Percentiles rank a stretch among this genome's conserved stretches.
phyloP scores from a whole-genome alignment of 768 basidiomycete genomes.

The Daedaleopsis nitida region DNA sequence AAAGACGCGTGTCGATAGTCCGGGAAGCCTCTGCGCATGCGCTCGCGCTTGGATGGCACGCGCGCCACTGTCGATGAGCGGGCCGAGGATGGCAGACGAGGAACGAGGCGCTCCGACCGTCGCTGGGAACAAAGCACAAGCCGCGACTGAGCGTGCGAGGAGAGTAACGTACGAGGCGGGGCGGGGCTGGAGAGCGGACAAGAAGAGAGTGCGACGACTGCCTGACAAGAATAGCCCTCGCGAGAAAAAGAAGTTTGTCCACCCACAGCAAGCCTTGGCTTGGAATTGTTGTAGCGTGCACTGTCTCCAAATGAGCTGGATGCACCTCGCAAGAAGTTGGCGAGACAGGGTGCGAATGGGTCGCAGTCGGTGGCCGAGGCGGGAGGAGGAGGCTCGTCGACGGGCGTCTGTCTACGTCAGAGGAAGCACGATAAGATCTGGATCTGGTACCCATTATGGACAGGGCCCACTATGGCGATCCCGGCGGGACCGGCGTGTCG shows the following conservation, averaged over 20 bases:
- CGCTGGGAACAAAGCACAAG: neutral
- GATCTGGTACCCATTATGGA: constrained; percentile 17
- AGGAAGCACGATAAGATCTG: constrained; percentile 13
- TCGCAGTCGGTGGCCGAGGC: neutral
- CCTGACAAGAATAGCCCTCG: neutral
- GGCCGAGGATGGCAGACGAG: neutral
- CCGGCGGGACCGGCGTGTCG: constrained; percentile 21
- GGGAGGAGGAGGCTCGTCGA: neutral
- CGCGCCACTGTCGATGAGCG: too few relatives aligned
- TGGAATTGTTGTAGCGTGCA: neutral
- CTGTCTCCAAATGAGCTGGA: too few relatives aligned
- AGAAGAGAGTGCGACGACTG: neutral
- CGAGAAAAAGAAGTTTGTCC: neutral
- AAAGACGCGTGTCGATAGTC: too few relatives aligned
- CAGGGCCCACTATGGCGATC: constrained; percentile 15
- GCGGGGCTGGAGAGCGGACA: too few relatives aligned
- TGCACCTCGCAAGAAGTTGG: too few relatives aligned
- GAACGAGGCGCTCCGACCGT: neutral
- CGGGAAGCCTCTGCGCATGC: too few relatives aligned
- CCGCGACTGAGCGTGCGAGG: neutral
- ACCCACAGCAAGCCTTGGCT: neutral
- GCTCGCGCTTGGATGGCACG: too few relatives aligned
- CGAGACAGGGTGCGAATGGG: too few relatives aligned
- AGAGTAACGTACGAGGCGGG: neutral
- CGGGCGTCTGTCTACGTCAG: neutral